Evolutionary conservation across 176 grass and related monocot species (phyloP).

Genomic region (Stipa capillata): DNA sequence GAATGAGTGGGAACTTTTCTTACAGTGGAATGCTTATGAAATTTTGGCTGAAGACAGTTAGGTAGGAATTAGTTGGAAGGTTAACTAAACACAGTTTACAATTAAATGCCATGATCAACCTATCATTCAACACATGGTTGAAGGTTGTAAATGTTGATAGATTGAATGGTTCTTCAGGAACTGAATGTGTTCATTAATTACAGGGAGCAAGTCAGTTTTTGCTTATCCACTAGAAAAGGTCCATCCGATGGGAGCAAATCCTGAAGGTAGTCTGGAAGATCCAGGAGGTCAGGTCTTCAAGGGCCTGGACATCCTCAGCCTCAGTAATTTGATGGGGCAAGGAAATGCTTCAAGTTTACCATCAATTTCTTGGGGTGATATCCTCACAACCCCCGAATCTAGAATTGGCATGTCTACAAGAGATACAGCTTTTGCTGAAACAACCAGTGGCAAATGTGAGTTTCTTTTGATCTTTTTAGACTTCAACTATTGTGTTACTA

Average conservation of each 20-base stretch:
- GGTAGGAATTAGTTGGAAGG: slow-evolving; percentile 46
- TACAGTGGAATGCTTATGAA: slow-evolving; percentile 21
- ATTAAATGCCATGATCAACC: slow-evolving; percentile 36
- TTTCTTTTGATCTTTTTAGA: slow-evolving; percentile 10
- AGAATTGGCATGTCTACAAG: slow-evolving; percentile 19
- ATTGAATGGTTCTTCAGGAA: slow-evolving; percentile 29
- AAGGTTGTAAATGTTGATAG: slow-evolving; percentile 11
- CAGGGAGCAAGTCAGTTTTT: slow-evolving; percentile 35
- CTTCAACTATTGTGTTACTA: background rate
- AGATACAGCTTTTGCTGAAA: slow-evolving; percentile 16
- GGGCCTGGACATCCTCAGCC: slow-evolving; percentile 23
- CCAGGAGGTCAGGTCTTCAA: slow-evolving; percentile 22
- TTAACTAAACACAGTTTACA: slow-evolving; percentile 18
- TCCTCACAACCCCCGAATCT: slow-evolving; percentile 20
- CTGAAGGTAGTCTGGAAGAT: slow-evolving; percentile 20
- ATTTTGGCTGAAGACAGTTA: slow-evolving; percentile 32
- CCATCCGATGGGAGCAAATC: slow-evolving; percentile 20
- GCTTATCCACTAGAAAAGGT: slow-evolving; percentile 47
- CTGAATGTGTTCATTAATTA: slow-evolving; percentile 23
- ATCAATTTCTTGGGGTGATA: slow-evolving; percentile 27
- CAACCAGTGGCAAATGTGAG: slow-evolving; percentile 40
- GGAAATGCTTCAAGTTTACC: slow-evolving; percentile 10
- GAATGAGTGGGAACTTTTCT: slow-evolving; percentile 13
- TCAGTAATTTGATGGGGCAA: slow-evolving; percentile 24
- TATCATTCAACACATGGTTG: slow-evolving; percentile 22